Conservation (phyloP, 2,329 filamentous ascomycete species). For the Nemania sp. region DNA sequence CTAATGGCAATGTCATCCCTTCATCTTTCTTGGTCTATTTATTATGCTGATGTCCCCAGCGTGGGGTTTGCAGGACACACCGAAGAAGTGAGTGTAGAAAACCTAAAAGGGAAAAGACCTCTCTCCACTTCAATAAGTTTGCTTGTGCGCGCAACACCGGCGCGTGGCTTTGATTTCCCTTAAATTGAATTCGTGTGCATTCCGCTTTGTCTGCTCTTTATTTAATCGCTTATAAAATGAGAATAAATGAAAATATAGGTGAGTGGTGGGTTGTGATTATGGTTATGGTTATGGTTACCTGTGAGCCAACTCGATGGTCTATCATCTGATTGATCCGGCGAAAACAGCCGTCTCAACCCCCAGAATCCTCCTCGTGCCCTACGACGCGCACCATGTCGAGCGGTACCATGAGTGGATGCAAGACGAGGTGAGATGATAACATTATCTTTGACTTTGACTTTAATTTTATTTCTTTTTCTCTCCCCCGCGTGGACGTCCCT, state of each 20-base stretch:
- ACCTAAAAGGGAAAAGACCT: too few species aligned
- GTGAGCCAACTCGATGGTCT: not conserved
- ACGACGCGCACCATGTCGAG: constrained; percentile 78
- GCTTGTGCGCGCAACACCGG: too few species aligned
- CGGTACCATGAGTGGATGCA: constrained; percentile 93
- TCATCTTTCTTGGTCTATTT: not conserved
- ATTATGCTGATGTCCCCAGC: not conserved
- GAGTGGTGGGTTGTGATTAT: constrained; percentile 7
- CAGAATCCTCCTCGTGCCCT: constrained; percentile 78
- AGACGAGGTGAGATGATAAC: constrained; percentile 60
- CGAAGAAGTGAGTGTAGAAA: too few species aligned
- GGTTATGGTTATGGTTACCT: too few species aligned
- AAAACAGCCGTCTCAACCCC: constrained; percentile 67
- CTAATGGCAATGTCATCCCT: not conserved
- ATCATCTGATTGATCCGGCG: not conserved
- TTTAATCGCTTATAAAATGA: constrained; percentile 44
- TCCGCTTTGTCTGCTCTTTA: not conserved
- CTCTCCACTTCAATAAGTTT: not conserved
- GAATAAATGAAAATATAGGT: constrained; percentile 52
- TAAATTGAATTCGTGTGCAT: not conserved
- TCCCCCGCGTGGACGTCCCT: not conserved
- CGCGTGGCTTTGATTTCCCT: not conserved
- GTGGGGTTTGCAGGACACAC: not conserved
- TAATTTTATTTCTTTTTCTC: not conserved
- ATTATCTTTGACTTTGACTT: not conserved